Percentiles rank a stretch among this genome's conserved stretches.
Evolutionary conservation across 1,139 yeast genomes (phyloP).

Genomic region (Hyphopichia wangnamkhiaoensis): DNA sequence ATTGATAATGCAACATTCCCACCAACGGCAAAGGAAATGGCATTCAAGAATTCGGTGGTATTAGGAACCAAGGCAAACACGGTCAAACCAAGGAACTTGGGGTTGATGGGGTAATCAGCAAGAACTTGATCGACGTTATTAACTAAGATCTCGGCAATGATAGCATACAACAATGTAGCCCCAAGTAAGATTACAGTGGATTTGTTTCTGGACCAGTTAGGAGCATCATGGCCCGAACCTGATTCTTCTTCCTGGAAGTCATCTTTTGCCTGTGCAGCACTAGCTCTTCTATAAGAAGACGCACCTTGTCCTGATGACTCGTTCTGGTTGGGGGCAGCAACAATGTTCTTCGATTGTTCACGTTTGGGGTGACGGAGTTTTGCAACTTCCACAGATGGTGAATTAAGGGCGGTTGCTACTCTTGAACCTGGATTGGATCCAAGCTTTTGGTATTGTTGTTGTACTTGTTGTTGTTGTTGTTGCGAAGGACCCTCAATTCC

Average conservation of each 20-base stretch:
- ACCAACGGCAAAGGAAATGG: constrained; percentile 92
- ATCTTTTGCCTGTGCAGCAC: constrained; percentile 13
- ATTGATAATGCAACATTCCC: constrained; percentile 94
- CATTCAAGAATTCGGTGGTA: constrained; percentile 94
- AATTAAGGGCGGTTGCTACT: constrained; percentile 9
- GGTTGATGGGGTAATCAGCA: constrained; percentile 72
- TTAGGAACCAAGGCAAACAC: constrained; percentile 96
- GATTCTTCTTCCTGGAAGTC: constrained; percentile 44
- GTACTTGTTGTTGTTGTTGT: neutral
- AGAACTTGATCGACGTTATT: constrained; percentile 92
- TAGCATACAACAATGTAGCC: constrained; percentile 85
- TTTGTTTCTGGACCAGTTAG: constrained; percentile 91
- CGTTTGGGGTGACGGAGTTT: constrained; percentile 13
- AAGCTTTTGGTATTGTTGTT: constrained; percentile 2
- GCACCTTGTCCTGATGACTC: constrained; percentile 8
- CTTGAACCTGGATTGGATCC: constrained; percentile 6
- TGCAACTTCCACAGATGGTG: constrained; percentile 23
- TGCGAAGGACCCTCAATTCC: constrained; percentile 4
- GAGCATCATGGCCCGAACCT: constrained; percentile 80
- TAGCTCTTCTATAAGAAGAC: constrained; percentile 9
- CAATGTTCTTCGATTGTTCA: constrained; percentile 4
- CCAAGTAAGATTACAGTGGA: constrained; percentile 81
- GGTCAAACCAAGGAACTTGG: constrained; percentile 89
- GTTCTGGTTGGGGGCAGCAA: neutral
- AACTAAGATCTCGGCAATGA: constrained; percentile 92